phyloP scores from a whole-genome alignment of 345 rosid species.

The Populus tremula region DNA sequence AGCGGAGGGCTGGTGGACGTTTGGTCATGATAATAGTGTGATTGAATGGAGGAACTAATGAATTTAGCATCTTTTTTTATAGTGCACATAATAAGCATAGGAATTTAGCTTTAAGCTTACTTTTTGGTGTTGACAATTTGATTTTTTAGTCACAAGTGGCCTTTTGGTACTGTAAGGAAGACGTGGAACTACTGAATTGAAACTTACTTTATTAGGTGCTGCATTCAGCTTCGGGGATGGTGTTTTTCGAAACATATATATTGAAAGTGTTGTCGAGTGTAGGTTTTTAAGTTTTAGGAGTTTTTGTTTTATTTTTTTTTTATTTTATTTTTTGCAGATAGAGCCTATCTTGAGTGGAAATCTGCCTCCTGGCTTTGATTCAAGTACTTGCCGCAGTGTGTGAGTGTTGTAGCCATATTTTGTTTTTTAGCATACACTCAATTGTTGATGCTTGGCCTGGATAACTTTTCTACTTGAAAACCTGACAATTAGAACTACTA shows the following conservation, averaged over 20 bases:
- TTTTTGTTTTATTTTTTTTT: background rate
- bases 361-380: slow-evolving; percentile 36
- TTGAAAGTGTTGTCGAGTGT: background rate
- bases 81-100: too few relatives aligned
- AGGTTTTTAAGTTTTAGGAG: slow-evolving; percentile 3
- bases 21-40: too few relatives aligned
- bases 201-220: too few relatives aligned
- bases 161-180: too few relatives aligned
- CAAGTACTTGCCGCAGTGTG: slow-evolving; percentile 37
- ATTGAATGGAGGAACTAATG: too few relatives aligned
- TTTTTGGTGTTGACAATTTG: too few relatives aligned
- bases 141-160: too few relatives aligned
- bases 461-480: background rate
- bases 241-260: background rate
- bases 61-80: too few relatives aligned
- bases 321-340: slow-evolving; percentile 24
- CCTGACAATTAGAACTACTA: background rate
- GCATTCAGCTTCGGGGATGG: too few relatives aligned
- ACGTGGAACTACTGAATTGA: too few relatives aligned
- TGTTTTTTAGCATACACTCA: background rate
- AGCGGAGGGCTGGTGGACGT: too few relatives aligned
- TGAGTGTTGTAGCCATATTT: slow-evolving; percentile 18
- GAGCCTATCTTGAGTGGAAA: slow-evolving; percentile 39
- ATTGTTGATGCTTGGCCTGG: background rate
- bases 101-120: too few relatives aligned